Conservation (phyloP, 1,284 basidiomycete species). For the Microbotryomycetes sp. region DNA sequence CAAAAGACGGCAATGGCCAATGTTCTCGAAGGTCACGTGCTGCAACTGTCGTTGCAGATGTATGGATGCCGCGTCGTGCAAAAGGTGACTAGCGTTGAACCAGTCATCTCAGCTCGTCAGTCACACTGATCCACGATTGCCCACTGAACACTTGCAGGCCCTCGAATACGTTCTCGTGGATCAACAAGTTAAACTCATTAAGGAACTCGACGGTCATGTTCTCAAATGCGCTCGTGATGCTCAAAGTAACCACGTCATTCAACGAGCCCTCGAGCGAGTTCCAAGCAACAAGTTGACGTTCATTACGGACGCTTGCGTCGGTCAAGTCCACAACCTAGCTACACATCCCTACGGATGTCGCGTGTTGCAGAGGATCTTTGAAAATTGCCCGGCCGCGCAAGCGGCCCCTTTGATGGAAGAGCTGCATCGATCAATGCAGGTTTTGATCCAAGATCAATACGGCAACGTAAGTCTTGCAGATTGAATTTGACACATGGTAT, state of each 20-base stretch:
- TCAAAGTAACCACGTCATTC: constrained; percentile 87
- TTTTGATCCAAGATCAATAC: constrained; percentile 43
- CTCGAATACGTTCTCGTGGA: constrained; percentile 72
- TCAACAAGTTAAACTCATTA: constrained; percentile 67
- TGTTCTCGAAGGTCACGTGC: constrained; percentile 72
- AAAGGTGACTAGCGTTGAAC: constrained; percentile 37
- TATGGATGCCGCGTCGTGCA: constrained; percentile 70
- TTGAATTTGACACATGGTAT: neutral
- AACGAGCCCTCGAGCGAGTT: constrained; percentile 78
- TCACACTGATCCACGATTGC: neutral
- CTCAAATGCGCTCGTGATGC: constrained; percentile 84
- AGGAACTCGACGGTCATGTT: constrained; percentile 73
- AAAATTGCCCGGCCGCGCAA: constrained; percentile 63
- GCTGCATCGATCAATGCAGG: constrained; percentile 48
- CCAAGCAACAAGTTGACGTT: constrained; percentile 69
- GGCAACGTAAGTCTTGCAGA: constrained; percentile 34
- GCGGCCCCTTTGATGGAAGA: constrained; percentile 75
- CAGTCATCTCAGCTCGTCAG: neutral
- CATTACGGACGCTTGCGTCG: constrained; percentile 63
- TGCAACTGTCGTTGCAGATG: constrained; percentile 79
- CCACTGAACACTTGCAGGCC: constrained; percentile 51
- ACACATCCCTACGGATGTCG: constrained; percentile 92
- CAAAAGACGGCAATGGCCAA: constrained; percentile 63
- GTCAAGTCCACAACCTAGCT: constrained; percentile 75
- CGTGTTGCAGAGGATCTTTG: constrained; percentile 88